Evolutionary conservation across 768 basidiomycete genomes (phyloP).

Genomic region (Nidularia pulvinata): DNA sequence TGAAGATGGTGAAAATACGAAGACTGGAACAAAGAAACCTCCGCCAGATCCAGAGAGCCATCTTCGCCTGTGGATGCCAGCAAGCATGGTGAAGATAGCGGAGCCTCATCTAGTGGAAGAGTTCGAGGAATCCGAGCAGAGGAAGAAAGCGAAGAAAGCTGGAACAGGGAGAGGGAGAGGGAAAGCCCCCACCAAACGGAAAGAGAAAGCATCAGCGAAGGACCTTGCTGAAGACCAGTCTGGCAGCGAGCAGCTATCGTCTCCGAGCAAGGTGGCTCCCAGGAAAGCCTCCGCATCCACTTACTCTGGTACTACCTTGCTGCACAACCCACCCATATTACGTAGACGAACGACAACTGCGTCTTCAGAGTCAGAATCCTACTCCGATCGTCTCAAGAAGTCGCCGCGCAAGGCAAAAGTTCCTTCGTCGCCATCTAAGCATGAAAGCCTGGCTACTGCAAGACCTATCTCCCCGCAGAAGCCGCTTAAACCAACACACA

Average conservation of each 20-base stretch:
- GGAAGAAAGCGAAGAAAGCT: constrained; percentile 46
- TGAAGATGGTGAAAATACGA: constrained; percentile 46
- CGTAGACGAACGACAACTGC: not conserved
- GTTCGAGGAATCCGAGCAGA: constrained; percentile 50
- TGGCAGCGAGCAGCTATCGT: no score
- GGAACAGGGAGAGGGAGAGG: constrained; percentile 19
- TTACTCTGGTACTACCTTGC: no score
- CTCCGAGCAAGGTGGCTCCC: no score
- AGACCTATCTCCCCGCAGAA: no score
- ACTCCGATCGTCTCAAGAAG: constrained; percentile 5
- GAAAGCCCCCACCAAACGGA: not conserved
- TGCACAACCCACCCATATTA: not conserved
- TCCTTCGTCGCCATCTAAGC: constrained; percentile 3
- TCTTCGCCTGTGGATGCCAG: constrained; percentile 81
- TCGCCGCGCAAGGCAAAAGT: constrained; percentile 14
- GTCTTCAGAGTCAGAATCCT: constrained; percentile 5
- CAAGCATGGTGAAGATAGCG: constrained; percentile 68
- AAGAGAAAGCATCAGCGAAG: no score
- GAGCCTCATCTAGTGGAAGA: constrained; percentile 64
- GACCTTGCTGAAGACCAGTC: no score
- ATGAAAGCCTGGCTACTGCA: no score
- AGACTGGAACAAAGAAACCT: constrained; percentile 31
- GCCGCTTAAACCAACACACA: no score
- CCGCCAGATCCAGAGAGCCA: constrained; percentile 50
- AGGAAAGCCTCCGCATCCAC: no score